Percentiles rank a stretch among this genome's conserved stretches.
phyloP scores from a whole-genome alignment of 1,139 yeast species.

The Yamadazyma pseudoaaseri region DNA sequence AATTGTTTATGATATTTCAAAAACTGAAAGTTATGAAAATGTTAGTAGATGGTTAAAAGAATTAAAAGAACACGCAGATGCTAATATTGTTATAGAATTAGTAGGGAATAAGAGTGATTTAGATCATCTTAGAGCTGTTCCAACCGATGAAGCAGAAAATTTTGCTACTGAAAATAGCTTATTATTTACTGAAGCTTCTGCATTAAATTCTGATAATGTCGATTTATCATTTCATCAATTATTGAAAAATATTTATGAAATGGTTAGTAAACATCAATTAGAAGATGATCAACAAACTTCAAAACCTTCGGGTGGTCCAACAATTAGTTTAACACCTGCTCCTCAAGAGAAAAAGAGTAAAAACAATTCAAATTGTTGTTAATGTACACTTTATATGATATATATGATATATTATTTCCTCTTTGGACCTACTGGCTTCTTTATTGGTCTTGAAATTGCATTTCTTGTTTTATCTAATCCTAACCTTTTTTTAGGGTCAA shows the following conservation, averaged over 20 bases:
- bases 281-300: constrained; percentile 49
- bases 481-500: constrained; percentile 43
- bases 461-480: constrained; percentile 48
- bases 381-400: constrained; percentile 9
- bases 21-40: constrained; percentile 88
- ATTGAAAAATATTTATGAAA: constrained; percentile 87
- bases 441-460: constrained; percentile 44
- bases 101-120: constrained; percentile 89
- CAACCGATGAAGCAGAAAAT: constrained; percentile 95
- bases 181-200: constrained; percentile 96
- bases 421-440: constrained; percentile 22
- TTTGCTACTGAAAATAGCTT: constrained; percentile 93
- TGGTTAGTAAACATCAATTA: constrained; percentile 83
- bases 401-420: not conserved
- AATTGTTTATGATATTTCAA: constrained; percentile 92
- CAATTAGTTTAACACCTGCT: constrained; percentile 90
- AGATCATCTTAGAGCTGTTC: constrained; percentile 93
- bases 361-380: constrained; percentile 66
- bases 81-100: constrained; percentile 91
- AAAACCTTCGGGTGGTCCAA: constrained; percentile 74
- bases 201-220: constrained; percentile 91
- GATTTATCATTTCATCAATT: constrained; percentile 93
- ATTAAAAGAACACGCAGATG: constrained; percentile 94
- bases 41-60: constrained; percentile 95
- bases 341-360: constrained; percentile 75